Conservation (phyloP, 2,329 filamentous ascomycete species). For the Apiospora saccharicola region DNA sequence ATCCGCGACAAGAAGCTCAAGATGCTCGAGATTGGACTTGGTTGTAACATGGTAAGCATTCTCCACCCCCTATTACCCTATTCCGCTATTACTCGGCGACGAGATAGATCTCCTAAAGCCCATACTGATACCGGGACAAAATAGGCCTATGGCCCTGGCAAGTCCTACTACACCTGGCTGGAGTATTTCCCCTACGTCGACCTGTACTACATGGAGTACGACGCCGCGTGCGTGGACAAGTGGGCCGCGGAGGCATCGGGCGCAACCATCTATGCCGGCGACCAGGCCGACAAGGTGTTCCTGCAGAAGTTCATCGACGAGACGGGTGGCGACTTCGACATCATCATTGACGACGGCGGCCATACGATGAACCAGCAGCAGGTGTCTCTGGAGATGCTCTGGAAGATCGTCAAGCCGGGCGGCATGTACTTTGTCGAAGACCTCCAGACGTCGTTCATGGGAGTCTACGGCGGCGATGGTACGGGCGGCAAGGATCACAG, state of each 20-base stretch:
- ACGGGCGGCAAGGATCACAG: slow-evolving; percentile 32
- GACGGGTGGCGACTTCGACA: slow-evolving; percentile 46
- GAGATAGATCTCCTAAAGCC: neutral
- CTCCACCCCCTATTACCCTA: neutral
- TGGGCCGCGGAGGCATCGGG: slow-evolving; percentile 44
- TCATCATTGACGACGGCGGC: slow-evolving; percentile 51
- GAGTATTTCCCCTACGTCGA: slow-evolving; percentile 49
- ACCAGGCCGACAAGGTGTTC: slow-evolving; percentile 47
- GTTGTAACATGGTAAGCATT: slow-evolving; percentile 46
- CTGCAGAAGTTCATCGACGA: slow-evolving; percentile 45
- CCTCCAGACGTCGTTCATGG: slow-evolving; percentile 41
- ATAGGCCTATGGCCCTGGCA: slow-evolving; percentile 45
- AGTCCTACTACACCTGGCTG: slow-evolving; percentile 50
- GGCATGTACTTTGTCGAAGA: slow-evolving; percentile 47
- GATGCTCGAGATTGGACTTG: slow-evolving; percentile 51
- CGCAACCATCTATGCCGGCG: slow-evolving; percentile 49
- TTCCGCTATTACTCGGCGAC: no score
- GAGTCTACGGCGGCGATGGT: slow-evolving; percentile 37
- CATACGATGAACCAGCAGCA: slow-evolving; percentile 49
- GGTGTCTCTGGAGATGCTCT: slow-evolving; percentile 44
- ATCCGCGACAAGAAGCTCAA: slow-evolving; percentile 45
- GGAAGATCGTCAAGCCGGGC: slow-evolving; percentile 46
- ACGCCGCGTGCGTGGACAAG: slow-evolving; percentile 45
- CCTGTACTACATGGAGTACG: slow-evolving; percentile 51
- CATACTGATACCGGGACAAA: neutral